Base-by-base conservation (phyloP, 495 filamentous ascomycete species). In the Trichoderma asperelloides region DNA sequence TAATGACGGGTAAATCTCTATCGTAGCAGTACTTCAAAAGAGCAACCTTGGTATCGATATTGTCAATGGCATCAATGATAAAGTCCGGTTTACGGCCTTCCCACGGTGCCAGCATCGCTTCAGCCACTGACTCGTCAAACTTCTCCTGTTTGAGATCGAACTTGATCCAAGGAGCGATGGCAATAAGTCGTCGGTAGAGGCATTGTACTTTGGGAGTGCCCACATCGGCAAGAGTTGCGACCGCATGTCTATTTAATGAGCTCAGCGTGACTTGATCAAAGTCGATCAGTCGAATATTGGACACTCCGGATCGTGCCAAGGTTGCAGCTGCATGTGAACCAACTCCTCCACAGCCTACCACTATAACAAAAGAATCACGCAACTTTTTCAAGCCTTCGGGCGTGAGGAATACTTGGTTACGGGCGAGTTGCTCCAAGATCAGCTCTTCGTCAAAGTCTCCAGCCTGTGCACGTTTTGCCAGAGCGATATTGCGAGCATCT, bases 211-310 rank as follows among this genome's bases (percentile, higher is more conserved):
- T 99, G 1, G 93, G 86, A n/a, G 89, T 91, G 23, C 95, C 95
- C 0, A 99, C 95, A 71, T 99, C 95, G 39, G 89, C 91, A 13
- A 98, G 82, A 18, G 93, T 97, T 16, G 95, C 95, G 0, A 99
- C 88, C 3, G 95, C 93, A 75, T 99, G 95, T 62, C 95, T 84
- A 76, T 99, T 99, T 55, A 99, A 79, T 2, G 90, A 94, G 63
- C 91, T 95, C 3, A 99, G 82, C 0, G 92, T 93, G 30, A 97
- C 96, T 82, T 99, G 95, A 78, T 99, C 95, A 74, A 99, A 99
- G 75, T 99, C 95, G 70, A 99, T 89, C 30, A 99, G 85, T 2
- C 96, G 90, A 65, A 99, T 85, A 65, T 87, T 88, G 39, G 88
- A 85, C 23, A 96, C 92, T 25, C 95, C 96, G 0, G 93, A 97